phyloP scores from a whole-genome alignment of 164 flowering plant species.

The Stephania japonica region DNA sequence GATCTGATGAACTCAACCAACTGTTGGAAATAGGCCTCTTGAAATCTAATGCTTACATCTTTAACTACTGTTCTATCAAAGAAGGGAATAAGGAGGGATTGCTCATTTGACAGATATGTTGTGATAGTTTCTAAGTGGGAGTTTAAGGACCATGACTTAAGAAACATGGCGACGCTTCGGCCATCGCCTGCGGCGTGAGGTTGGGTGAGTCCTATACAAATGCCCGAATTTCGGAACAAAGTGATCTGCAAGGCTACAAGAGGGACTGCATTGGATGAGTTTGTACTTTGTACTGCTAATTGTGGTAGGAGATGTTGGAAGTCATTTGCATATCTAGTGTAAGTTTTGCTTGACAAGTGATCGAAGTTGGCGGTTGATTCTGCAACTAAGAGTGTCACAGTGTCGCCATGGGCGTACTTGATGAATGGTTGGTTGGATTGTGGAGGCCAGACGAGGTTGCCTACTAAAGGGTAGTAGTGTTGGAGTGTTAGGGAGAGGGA shows the following conservation, averaged over 20 bases:
- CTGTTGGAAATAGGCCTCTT: neutral
- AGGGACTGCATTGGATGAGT: neutral
- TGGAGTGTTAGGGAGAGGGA: constrained; percentile 41
- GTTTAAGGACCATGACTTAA: constrained; percentile 15
- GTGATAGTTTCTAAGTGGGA: constrained; percentile 6
- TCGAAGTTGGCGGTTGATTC: constrained; percentile 12
- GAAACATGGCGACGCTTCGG: constrained; percentile 1
- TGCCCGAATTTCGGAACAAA: constrained; percentile 15
- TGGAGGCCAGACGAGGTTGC: constrained; percentile 21
- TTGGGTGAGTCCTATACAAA: constrained; percentile 12
- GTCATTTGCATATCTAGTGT: too few species aligned
- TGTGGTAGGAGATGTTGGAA: constrained; percentile 13
- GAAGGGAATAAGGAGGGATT: constrained; percentile 3
- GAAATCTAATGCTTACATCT: neutral
- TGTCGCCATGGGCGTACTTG: constrained; percentile 27
- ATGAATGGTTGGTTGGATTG: constrained; percentile 20
- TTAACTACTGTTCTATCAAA: constrained; percentile 4
- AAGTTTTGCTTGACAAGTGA: neutral
- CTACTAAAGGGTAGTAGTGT: constrained; percentile 35
- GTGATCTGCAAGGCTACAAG: constrained; percentile 18
- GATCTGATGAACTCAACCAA: neutral
- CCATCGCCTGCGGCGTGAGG: constrained; percentile 16
- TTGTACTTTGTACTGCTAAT: neutral
- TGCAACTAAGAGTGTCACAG: constrained; percentile 23
- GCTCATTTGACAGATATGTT: neutral